Evolutionary conservation across 306 rosid genomes (phyloP).

Genomic region (Luffa acutangula): DNA sequence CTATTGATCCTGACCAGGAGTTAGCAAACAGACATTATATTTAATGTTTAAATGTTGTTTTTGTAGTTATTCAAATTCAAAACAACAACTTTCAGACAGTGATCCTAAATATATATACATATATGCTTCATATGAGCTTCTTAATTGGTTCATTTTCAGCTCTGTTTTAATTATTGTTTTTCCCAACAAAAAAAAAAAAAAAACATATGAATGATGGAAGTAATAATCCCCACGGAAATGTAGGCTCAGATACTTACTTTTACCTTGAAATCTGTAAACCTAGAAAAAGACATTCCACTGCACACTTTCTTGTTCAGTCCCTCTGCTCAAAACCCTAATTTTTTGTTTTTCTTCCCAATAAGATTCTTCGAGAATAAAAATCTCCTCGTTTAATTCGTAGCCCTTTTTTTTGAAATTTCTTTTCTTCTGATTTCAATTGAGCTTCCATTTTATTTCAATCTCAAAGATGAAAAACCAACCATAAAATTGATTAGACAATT

Average conservation of each 20-base stretch:
- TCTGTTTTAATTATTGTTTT: background rate
- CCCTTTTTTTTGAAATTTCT: background rate
- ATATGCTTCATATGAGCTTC: background rate
- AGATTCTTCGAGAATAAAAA: slow-evolving; percentile 5
- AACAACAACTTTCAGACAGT: background rate
- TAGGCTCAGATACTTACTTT: slow-evolving; percentile 40
- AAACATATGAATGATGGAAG: slow-evolving; percentile 14
- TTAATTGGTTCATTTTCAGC: background rate
- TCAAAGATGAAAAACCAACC: background rate
- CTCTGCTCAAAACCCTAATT: slow-evolving; percentile 36
- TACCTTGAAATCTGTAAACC: slow-evolving; percentile 34
- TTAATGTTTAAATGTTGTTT: background rate
- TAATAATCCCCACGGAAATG: slow-evolving; percentile 67
- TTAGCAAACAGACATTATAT: background rate
- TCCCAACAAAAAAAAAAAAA: background rate
- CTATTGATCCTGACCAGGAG: background rate
- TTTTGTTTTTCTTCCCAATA: slow-evolving; percentile 12
- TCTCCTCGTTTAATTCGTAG: background rate
- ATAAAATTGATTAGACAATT: slow-evolving; percentile 2
- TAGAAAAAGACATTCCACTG: slow-evolving; percentile 94
- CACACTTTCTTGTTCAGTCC: slow-evolving; percentile 38
- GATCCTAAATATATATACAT: background rate
- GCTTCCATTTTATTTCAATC: slow-evolving; percentile 2
- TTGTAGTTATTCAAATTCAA: background rate
- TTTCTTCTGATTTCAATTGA: background rate